Evolutionary conservation across 2,329 filamentous ascomycete genomes (phyloP).

Genomic region (Lasiodiplodia hormozganensis): DNA sequence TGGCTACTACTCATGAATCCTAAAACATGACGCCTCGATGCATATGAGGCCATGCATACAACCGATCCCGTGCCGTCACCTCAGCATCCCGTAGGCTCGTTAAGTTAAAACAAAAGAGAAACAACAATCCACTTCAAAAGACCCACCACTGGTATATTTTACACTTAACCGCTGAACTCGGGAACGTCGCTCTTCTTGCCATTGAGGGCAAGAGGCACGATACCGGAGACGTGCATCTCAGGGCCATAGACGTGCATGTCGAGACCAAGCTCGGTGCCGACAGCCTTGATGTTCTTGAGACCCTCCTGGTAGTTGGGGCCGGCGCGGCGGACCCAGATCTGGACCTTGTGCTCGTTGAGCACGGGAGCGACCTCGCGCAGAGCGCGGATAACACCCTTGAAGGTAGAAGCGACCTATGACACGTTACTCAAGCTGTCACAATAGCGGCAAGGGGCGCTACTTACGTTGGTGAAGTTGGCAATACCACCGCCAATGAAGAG

Average conservation of each 20-base stretch:
- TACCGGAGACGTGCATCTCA: conserved; percentile 90
- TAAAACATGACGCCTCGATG: conserved; percentile 24
- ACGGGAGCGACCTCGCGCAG: conserved; percentile 86
- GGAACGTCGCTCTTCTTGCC: conserved; percentile 67
- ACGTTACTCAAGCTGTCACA: conserved; percentile 29
- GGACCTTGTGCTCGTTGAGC: conserved; percentile 93
- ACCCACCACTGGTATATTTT: conserved; percentile 21
- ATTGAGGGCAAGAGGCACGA: conserved; percentile 86
- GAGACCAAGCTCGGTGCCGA: conserved; percentile 90
- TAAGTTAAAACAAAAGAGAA: conserved; percentile 20
- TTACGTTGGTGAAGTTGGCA: conserved; percentile 99
- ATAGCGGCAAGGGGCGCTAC: conserved; percentile 31
- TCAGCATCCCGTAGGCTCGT: conserved; percentile 25
- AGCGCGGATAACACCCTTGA: conserved; percentile 99
- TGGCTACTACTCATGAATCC: conserved; percentile 15
- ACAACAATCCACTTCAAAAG: conserved; percentile 15
- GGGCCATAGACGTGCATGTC: conserved; percentile 91
- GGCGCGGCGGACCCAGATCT: conserved; percentile 92
- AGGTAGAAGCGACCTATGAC: conserved; percentile 79
- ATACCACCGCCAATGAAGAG: conserved; percentile 99
- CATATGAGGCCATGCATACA: conserved; percentile 11
- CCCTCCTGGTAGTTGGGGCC: conserved; percentile 99
- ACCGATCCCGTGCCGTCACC: conserved; percentile 15
- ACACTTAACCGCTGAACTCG: conserved; percentile 62
- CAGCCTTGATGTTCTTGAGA: conserved; percentile 99